Evolutionary conservation across 2,329 filamentous ascomycete genomes (phyloP), one percentile per base, ranked within the genome.

Genomic region (Neophaeococcomyces aloes): DNA sequence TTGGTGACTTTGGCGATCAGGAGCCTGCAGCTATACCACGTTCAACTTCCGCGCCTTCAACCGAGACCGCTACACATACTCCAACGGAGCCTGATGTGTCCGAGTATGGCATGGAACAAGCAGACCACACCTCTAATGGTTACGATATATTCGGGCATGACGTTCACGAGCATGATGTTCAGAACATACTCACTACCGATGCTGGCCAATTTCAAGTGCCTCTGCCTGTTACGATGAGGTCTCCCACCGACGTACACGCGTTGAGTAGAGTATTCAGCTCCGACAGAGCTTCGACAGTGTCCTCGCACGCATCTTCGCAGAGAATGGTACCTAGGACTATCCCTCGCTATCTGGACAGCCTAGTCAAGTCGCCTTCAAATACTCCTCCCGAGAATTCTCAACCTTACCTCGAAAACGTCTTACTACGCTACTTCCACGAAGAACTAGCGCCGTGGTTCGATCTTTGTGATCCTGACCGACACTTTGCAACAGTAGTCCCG

Each of bases 401-500:
- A 17, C 18, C 32, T 17, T 41, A 41, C 18, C 38, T 33, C n/a
- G 38, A 41, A 17, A 33, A 29, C n/a, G 38, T 44, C 3, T 49
- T 49, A 11, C n/a, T 50, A 13, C 48, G 47, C 29, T 56, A 45
- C 49, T 57, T 50, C 40, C 53, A 53, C 13, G 52, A 54, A n/a
- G 49, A 48, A 13, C 49, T 56, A 14, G 53, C 53, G 14, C 48
- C 43, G 7, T 57, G 54, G 63, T 63, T 68, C 46, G 66, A 69
- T 46, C 54, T 65, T 3, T 68, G 65, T 46, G 66, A 69, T 32
- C 58, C 58, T 8, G 56, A 61, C 23, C 58, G 59, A 4, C 63
- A 67, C 51, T 69, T 69, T 48, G 59, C 58, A 2, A 58, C 59
- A 11, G 61, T 65, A 17, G 63, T 69, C 2, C 66, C 66, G 2